Evolutionary conservation across 371 early-diverging fungal genomes (phyloP), one percentile per base, ranked within the genome.

Genomic region (Fennellomyces sp.): DNA sequence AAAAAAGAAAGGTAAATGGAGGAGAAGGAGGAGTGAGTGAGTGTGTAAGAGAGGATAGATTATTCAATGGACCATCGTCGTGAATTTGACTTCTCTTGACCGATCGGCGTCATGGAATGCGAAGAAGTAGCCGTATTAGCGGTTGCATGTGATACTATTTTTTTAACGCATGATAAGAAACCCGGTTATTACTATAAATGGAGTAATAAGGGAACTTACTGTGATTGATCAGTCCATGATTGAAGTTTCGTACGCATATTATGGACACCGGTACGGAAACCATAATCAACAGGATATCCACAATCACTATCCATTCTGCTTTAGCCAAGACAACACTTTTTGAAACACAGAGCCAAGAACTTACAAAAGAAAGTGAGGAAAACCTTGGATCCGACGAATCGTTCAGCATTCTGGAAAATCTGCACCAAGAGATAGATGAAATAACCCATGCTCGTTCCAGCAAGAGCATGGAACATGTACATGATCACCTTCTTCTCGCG

Each of bases 281-380:
- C 51, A 72, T 42, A 35, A 72, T 72, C 31, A 72, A 58, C 28
- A 68, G 66, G 56, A 72, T 60, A 52, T 72, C 72, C 6, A 73
- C 73, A 42, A 67, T 67, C 26, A 69, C 73, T 73, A 56, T 8
- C 42, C n/a, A n/a, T n/a, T n/a, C n/a, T n/a, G n/a, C n/a, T n/a
- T n/a, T n/a, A n/a, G n/a, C n/a, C n/a, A n/a, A n/a, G n/a, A n/a
- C n/a, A n/a, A n/a, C n/a, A n/a, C n/a, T n/a, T n/a, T n/a, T n/a
- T n/a, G n/a, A n/a, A n/a, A n/a, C n/a, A n/a, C n/a, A n/a, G n/a
- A 10, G 3, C 17, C 10, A 19, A 17, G 21, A 31, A 70, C 75
- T 68, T 70, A 70, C 75, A 61, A 65, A 90, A 92, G 72, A 91
- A 92, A 2, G 91, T 90, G 60, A 92, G 74, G 69, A 89, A 88